Conservation (phyloP, 345 rosid genomes). For the Angophora floribunda region DNA sequence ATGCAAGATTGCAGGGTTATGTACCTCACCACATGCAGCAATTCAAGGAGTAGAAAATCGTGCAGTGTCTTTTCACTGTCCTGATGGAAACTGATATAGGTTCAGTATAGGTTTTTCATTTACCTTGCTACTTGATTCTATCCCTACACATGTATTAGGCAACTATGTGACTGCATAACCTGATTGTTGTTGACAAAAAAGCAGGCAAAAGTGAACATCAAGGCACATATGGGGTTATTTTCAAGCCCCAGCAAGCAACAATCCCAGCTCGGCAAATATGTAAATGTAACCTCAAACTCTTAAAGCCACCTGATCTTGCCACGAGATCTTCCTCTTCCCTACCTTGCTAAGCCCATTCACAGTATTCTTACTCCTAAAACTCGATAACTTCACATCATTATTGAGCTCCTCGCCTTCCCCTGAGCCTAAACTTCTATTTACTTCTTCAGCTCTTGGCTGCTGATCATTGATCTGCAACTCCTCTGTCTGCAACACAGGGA, state of each 20-base stretch:
- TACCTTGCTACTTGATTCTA: background rate
- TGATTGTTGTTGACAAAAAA: background rate
- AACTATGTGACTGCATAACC: background rate
- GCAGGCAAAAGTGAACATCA: background rate
- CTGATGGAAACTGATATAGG: background rate
- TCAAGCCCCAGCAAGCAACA: background rate
- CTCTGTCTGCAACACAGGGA: constrained; percentile 40
- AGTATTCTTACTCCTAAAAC: constrained; percentile 48
- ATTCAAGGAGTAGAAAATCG: background rate
- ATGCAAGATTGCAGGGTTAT: background rate
- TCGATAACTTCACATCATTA: constrained; percentile 38
- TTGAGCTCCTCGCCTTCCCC: constrained; percentile 37
- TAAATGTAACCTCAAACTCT: constrained; percentile 34
- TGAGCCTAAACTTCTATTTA: constrained; percentile 16
- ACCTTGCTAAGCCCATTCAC: constrained; percentile 40
- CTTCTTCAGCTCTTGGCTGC: constrained; percentile 26
- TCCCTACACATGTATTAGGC: background rate
- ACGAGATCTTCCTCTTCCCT: constrained; percentile 88
- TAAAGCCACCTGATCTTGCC: constrained; percentile 93
- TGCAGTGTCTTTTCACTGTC: background rate
- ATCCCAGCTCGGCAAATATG: background rate
- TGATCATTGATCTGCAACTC: constrained; percentile 35
- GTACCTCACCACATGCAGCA: background rate
- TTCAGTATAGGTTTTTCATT: background rate
- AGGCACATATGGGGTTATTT: background rate